Evolutionary conservation across 208 protist species (phyloP).

Genomic region (Leishmania guyanensis): DNA sequence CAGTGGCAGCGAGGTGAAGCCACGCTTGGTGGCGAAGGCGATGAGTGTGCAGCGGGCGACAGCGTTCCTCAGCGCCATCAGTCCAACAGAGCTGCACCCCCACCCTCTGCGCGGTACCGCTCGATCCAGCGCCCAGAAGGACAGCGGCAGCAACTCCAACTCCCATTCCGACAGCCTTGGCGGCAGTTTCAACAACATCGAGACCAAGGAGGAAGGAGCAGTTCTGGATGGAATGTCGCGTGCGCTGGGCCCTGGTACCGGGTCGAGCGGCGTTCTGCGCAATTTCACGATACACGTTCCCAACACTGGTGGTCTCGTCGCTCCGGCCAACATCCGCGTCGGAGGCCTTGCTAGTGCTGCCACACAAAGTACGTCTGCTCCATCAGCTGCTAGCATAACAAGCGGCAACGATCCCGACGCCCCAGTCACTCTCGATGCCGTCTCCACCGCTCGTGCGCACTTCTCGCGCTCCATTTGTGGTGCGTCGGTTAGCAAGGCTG

Average conservation of each 20-base stretch:
- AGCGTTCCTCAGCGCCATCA: conserved; percentile 27
- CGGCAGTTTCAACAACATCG: neutral
- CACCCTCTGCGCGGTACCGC: conserved; percentile 19
- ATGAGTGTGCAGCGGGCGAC: conserved; percentile 16
- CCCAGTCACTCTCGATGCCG: neutral
- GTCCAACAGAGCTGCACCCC: conserved; percentile 16
- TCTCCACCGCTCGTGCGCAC: neutral
- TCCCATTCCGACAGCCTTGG: neutral
- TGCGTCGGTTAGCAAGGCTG: neutral
- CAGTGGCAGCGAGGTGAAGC: neutral
- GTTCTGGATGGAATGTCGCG: neutral
- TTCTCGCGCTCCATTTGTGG: neutral
- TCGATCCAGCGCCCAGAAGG: neutral
- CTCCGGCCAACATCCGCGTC: neutral
- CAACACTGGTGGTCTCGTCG: neutral
- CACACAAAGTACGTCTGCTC: neutral
- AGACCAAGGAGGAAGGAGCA: neutral
- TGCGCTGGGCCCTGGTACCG: neutral
- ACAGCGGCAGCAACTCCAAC: neutral
- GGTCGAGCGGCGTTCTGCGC: neutral
- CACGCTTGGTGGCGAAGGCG: conserved; percentile 13
- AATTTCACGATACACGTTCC: neutral
- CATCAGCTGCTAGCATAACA: neutral
- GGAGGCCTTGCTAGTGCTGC: neutral
- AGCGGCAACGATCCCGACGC: neutral